Evolutionary conservation across 495 filamentous ascomycete genomes (phyloP).

Genomic region (Lichenothelia convexa): DNA sequence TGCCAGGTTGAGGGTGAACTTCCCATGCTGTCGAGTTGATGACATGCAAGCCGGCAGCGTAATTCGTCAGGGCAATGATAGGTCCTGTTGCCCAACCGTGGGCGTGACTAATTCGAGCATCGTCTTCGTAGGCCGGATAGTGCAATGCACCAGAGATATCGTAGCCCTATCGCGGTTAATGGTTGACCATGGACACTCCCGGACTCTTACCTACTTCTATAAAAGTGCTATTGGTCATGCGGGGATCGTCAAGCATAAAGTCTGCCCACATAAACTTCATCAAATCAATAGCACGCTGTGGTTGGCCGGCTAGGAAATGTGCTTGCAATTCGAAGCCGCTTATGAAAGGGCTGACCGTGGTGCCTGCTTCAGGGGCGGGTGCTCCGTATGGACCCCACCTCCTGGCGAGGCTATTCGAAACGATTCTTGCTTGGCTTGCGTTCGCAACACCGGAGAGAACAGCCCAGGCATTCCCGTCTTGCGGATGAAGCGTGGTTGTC

Average conservation of each 20-base stretch:
- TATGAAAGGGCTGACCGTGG: slow-evolving; percentile 42
- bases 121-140: slow-evolving; percentile 11
- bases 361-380: slow-evolving; percentile 36
- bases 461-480: slow-evolving; percentile 32
- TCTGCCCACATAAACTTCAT: slow-evolving; percentile 38
- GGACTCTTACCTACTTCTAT: no score
- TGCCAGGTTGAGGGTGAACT: slow-evolving; percentile 16
- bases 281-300: slow-evolving; percentile 33
- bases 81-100: slow-evolving; percentile 22
- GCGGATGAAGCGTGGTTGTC: slow-evolving; percentile 22
- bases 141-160: slow-evolving; percentile 15
- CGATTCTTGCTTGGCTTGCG: slow-evolving; percentile 23
- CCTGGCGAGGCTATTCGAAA: slow-evolving; percentile 26
- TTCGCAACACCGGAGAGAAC: slow-evolving; percentile 19
- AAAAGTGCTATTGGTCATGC: slow-evolving; percentile 33
- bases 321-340: slow-evolving; percentile 42
- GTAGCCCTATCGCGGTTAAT: no score
- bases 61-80: slow-evolving; percentile 17
- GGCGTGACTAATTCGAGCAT: slow-evolving; percentile 12
- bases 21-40: slow-evolving; percentile 9
- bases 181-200: no score
- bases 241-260: slow-evolving; percentile 40
- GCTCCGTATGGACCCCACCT: slow-evolving; percentile 43
- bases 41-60: slow-evolving; percentile 10
- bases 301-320: slow-evolving; percentile 30